Conservation (phyloP, 805 yeast genomes). For the Nematodospora valgi region DNA sequence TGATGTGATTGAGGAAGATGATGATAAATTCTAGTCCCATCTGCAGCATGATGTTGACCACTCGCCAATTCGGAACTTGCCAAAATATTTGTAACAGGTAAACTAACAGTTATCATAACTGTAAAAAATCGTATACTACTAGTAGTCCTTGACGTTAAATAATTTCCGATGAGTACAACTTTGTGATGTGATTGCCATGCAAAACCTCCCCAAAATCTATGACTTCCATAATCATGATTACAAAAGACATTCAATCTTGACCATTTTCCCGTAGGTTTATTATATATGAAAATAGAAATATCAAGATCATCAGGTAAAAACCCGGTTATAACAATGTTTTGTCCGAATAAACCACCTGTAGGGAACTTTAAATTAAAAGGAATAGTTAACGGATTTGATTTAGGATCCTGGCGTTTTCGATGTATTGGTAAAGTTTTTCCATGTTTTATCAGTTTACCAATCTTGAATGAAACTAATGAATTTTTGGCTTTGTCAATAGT, state of each 20-base stretch:
- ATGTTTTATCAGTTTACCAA: conserved; percentile 29
- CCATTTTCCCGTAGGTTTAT: conserved; percentile 60
- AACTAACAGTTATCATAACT: conserved; percentile 46
- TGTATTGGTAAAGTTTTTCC: conserved; percentile 33
- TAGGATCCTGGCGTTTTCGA: conserved; percentile 16
- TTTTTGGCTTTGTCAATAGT: conserved; percentile 18
- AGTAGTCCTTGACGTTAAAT: conserved; percentile 41
- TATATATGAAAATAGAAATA: conserved; percentile 48
- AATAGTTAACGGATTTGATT: conserved; percentile 19
- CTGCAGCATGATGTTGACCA: conserved; percentile 19
- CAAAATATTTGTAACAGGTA: conserved; percentile 52
- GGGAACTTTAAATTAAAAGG: conserved; percentile 54
- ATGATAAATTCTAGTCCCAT: conserved; percentile 14
- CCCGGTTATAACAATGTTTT: conserved; percentile 61
- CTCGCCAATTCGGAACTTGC: conserved; percentile 42
- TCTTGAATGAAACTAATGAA: conserved; percentile 32
- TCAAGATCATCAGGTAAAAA: conserved; percentile 46
- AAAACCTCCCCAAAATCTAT: conserved; percentile 63
- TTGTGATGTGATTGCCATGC: conserved; percentile 80
- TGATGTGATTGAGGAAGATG: conserved; percentile 10
- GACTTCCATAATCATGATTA: conserved; percentile 50
- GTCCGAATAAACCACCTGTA: conserved; percentile 62
- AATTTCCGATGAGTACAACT: conserved; percentile 57
- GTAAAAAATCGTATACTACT: conserved; percentile 49
- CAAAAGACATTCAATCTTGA: conserved; percentile 54